Base-by-base conservation (phyloP, 139 green algal species). In the Chlorella ohadii region DNA sequence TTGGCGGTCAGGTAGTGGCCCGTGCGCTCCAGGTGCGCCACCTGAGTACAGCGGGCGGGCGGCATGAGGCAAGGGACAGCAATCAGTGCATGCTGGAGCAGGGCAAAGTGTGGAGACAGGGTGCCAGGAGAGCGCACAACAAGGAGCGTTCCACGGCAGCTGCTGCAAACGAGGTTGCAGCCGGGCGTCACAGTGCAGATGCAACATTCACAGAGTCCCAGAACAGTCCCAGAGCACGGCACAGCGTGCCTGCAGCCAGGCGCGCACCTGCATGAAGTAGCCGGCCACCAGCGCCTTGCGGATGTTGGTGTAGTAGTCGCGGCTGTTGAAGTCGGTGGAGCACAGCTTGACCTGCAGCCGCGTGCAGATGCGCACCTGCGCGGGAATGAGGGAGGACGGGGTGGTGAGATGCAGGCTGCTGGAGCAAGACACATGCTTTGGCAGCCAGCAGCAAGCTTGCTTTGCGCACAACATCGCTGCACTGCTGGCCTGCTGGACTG, bases 1-100 rank as follows among this genome's bases (percentile, higher is more conserved):
- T 99, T 99, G n/a, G 98, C 97, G 0, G 97, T 99, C 36, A 99
- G 90, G 89, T 99, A 99, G 81, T 95, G 91, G n/a, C 96, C 97
- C 2, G 89, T 91, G 19, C 94, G 89, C 86, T 98, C 91, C 76
- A 98, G 84, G 88, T 99, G 95, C 9, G 96, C 95, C 2, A 99
- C 97, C 90, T 98, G 95, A 1, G 44, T 9, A 51, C 7, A 51
- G n/a, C 44, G 44, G 44, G 36, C 3, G 33, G 25, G 36, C 25
- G 28, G 3, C 12, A 76, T 25, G 39, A 11, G 38, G 70, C 2
- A 1, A 38, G 34, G 56, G 31, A 20, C 2, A 17, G 36, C 31
- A 2, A 59, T 27, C 38, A 23, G 41, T 6, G 63, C 17, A 31
- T 39, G 68, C 3, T 51, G 51, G 12, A 51, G 44, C 44, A 6